Percentiles rank a stretch among this genome's conserved stretches.
Conservation (phyloP, 179 eudicot genomes). For the Heliamphora pulchella region DNA sequence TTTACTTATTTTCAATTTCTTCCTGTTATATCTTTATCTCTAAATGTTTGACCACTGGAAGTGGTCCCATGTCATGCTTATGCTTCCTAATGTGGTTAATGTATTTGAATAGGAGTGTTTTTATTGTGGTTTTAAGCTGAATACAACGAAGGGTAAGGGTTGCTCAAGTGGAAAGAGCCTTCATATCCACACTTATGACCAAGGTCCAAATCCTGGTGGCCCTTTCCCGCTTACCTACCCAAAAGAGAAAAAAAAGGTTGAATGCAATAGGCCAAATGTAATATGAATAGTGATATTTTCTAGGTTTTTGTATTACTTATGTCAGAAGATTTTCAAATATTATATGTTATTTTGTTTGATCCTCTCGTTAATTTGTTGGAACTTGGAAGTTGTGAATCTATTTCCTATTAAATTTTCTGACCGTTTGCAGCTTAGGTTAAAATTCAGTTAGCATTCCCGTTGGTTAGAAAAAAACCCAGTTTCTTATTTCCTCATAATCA, state of each 20-base stretch:
- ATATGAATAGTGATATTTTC: neutral
- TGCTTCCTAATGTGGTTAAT: neutral
- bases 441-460: neutral
- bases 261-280: neutral
- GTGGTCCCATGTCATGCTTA: neutral
- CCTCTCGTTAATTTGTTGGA: neutral
- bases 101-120: neutral
- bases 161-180: too few relatives aligned
- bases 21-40: neutral
- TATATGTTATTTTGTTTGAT: neutral
- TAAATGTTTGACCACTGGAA: neutral
- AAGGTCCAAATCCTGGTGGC: too few relatives aligned
- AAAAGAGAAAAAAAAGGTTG: too few relatives aligned
- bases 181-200: too few relatives aligned
- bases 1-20: neutral
- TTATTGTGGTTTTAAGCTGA: neutral
- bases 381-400: neutral
- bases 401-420: neutral
- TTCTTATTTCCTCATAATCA: neutral
- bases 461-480: neutral
- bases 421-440: neutral
- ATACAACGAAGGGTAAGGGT: too few relatives aligned
- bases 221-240: too few relatives aligned
- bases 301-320: neutral
- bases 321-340: neutral